These are phyloP conservation scores for Apophysomyces elegans DNA, from an alignment of 371 early-diverging fungal species.

Conservation along the genomic window DNA sequence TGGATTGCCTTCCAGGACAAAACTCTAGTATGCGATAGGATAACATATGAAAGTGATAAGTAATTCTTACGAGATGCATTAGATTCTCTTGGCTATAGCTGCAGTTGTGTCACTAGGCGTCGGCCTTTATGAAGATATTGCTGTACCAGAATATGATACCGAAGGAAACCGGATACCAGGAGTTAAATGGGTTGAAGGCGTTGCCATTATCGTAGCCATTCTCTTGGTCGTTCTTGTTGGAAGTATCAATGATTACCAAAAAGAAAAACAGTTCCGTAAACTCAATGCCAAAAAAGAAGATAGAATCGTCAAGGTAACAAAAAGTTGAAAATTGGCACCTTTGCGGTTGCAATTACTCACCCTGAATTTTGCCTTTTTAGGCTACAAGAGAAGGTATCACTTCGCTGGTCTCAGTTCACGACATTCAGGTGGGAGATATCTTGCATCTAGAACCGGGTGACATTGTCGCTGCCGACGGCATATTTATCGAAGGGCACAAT, in stretches of 20 bases:
- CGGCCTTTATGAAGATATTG: conserved; percentile 86
- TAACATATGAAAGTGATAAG: conserved; percentile 5
- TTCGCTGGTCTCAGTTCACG: conserved; percentile 79
- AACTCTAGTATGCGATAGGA: conserved; percentile 61
- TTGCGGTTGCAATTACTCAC: conserved; percentile 15
- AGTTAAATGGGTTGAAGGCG: conserved; percentile 80
- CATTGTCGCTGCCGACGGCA: conserved; percentile 88
- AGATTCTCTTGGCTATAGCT: conserved; percentile 81
- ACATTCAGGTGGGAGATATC: conserved; percentile 89
- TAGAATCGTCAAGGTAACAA: conserved; percentile 67
- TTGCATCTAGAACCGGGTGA: conserved; percentile 93
- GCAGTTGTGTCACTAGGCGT: conserved; percentile 86
- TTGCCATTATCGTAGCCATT: conserved; percentile 82
- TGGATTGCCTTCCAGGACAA: conserved; percentile 88
- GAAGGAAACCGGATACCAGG: conserved; percentile 46
- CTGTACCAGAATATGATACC: conserved; percentile 45
- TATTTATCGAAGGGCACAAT: conserved; percentile 83
- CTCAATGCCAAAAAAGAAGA: conserved; percentile 87
- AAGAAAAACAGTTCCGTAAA: conserved; percentile 84
- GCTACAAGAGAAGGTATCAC: conserved; percentile 78
- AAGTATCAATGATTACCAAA: conserved; percentile 85
- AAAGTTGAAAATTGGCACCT: not conserved
- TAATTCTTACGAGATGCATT: conserved; percentile 15
- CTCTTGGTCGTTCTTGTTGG: conserved; percentile 81
- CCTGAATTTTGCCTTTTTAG: conserved; percentile 43